Base-by-base conservation (phyloP, 192 early-diverging fungal species). In the Thamnidium elegans region DNA sequence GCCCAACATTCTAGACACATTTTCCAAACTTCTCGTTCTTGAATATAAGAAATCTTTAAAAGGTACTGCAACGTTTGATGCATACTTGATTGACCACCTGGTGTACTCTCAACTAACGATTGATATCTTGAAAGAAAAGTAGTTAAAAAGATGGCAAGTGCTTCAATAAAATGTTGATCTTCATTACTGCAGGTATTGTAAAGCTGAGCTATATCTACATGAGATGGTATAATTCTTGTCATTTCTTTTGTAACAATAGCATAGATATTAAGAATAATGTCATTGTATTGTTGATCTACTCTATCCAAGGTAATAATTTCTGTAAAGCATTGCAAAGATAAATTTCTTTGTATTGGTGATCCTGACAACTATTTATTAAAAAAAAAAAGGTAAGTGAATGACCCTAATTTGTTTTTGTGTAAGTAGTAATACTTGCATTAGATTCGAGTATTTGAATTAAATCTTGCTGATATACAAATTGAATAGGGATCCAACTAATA, bases 1-100 rank as follows among this genome's bases (percentile, higher is more conserved):
- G 52, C 67, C 67, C 67, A 69, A 32, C 62, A 69, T 45, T 69
- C 67, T 21, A 69, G 23, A 36, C 67, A 69, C 1, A 69, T 62
- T 11, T 46, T 55, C 60, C 59, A 63, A 10, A 69, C 19, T 20
- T 66, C 65, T n/a, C 54, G 21, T 17, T 66, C 65, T 15, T 34
- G 54, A 15, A 66, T 45, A 45, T 32, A 42, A 36, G 65, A 56
- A 5, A 56, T 21, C 4, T 47, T 30, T 6, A 66, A 30, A 19
- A 66, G 30, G 19, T 58, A 66, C 3, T 58, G 10, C 7, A 54
- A 30, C 21, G 55, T 4, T 66, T 47, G 54, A 13, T 50, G 26
- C 14, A 62, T 44, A 15, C 15, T 47, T 9, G 36, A n/a, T 17
- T 48, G 21, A 6, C 65, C 55, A 46, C 39, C n/a, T 32, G 15